These are phyloP conservation scores for Abrus pulchellus DNA, from an alignment of 306 rosid genomes.

Conservation along the genomic window DNA sequence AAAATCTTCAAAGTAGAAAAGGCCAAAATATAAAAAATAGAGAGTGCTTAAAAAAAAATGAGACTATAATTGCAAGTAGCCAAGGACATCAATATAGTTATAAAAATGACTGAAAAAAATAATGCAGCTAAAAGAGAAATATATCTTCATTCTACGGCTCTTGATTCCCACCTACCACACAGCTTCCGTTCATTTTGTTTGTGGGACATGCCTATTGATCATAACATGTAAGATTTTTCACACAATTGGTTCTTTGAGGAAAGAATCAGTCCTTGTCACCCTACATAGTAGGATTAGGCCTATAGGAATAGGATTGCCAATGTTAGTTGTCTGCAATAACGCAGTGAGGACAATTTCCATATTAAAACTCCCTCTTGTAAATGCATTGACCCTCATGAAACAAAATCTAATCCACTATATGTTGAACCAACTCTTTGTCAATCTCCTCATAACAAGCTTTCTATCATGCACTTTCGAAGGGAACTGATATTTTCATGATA, in stretches of 20 bases:
- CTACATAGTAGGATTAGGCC: slow-evolving; percentile 39
- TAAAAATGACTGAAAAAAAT: slow-evolving; percentile 41
- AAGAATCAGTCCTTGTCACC: slow-evolving; percentile 43
- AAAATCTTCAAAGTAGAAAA: slow-evolving; percentile 37
- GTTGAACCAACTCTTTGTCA: slow-evolving; percentile 17
- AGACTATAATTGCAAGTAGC: slow-evolving; percentile 38
- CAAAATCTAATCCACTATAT: slow-evolving; percentile 40
- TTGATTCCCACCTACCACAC: slow-evolving; percentile 59
- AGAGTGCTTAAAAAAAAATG: slow-evolving; percentile 2
- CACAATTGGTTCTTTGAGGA: slow-evolving; percentile 47
- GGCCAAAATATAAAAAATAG: slow-evolving; percentile 39
- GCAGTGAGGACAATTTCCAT: slow-evolving; percentile 23
- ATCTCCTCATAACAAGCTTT: slow-evolving; percentile 14
- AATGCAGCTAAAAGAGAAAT: slow-evolving; percentile 52
- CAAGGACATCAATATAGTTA: slow-evolving; percentile 23
- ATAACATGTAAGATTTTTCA: slow-evolving; percentile 40
- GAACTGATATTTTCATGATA: slow-evolving; percentile 13
- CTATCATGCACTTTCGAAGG: slow-evolving; percentile 9
- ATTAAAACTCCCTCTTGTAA: slow-evolving; percentile 12
- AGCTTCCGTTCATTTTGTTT: slow-evolving; percentile 55
- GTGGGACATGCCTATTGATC: slow-evolving; percentile 48
- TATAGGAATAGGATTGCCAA: slow-evolving; percentile 41
- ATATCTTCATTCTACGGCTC: slow-evolving; percentile 40
- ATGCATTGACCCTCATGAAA: slow-evolving; percentile 42
- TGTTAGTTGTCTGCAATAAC: slow-evolving; percentile 48